Conservation (phyloP, 1,284 basidiomycete species). For the Cystobasidium slooffiae region DNA sequence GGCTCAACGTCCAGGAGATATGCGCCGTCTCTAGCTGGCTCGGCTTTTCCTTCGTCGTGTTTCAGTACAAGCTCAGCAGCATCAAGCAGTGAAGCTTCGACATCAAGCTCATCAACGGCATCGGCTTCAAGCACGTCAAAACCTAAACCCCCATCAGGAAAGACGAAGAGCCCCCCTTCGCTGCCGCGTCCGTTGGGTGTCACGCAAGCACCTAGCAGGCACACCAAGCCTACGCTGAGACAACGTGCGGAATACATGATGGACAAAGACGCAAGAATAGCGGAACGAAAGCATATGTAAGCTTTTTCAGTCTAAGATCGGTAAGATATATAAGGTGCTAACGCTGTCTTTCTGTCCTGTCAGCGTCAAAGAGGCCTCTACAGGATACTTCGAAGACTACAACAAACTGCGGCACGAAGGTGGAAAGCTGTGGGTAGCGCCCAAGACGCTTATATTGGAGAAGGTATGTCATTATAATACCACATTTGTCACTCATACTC, state of each 20-base stretch:
- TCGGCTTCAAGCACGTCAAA: not conserved
- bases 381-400: conserved; percentile 89
- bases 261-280: conserved; percentile 71
- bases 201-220: conserved; percentile 64
- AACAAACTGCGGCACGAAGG: conserved; percentile 80
- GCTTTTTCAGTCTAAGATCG: conserved; percentile 25
- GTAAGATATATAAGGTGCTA: not conserved
- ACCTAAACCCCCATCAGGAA: conserved; percentile 14
- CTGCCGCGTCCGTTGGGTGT: conserved; percentile 78
- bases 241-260: conserved; percentile 72
- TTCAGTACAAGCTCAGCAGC: conserved; percentile 7
- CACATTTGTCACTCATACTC: conserved; percentile 46
- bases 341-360: conserved; percentile 43
- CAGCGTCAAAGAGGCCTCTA: conserved; percentile 81
- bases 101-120: conserved; percentile 7
- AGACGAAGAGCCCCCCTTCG: conserved; percentile 59
- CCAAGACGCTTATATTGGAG: conserved; percentile 81
- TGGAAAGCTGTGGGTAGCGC: conserved; percentile 95
- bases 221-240: conserved; percentile 64
- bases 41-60: not conserved
- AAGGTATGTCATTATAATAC: conserved; percentile 65
- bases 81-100: conserved; percentile 8
- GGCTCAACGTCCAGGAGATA: not conserved
- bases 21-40: not conserved
- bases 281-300: conserved; percentile 76